Evolutionary conservation across 2,329 filamentous ascomycete species (phyloP).

Genomic region (Penicillium sp.): DNA sequence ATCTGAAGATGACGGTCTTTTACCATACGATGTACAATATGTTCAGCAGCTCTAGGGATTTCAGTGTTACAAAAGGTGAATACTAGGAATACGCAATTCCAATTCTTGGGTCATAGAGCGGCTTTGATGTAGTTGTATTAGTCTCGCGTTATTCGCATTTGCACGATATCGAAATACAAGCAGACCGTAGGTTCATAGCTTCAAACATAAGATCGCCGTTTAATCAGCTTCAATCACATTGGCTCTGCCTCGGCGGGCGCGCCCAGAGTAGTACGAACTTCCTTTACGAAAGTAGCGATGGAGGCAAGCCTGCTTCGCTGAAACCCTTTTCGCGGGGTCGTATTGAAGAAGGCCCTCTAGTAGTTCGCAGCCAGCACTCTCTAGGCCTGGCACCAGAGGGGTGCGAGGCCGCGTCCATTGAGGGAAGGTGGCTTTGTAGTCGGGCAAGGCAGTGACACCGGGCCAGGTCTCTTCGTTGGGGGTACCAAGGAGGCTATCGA

Average conservation of each 20-base stretch:
- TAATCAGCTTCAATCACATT: too few species aligned
- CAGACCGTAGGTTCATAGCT: too few species aligned
- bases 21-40: too few species aligned
- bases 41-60: too few species aligned
- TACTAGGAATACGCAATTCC: too few species aligned
- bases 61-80: too few species aligned
- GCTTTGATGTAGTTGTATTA: too few species aligned
- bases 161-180: too few species aligned
- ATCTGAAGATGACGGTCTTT: too few species aligned
- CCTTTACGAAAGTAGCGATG: conserved; percentile 68
- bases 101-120: too few species aligned
- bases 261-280: conserved; percentile 42
- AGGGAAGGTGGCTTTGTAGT: conserved; percentile 85
- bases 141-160: too few species aligned
- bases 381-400: conserved; percentile 62
- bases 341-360: conserved; percentile 68
- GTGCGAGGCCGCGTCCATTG: conserved; percentile 71
- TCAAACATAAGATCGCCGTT: too few species aligned
- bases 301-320: conserved; percentile 74
- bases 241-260: conserved; percentile 11
- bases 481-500: conserved; percentile 60
- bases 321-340: conserved; percentile 76
- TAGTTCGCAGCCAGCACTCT: conserved; percentile 48
- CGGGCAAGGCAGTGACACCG: conserved; percentile 82
- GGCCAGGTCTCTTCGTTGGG: conserved; percentile 76